Evolutionary conservation across 768 basidiomycete genomes (phyloP).

Genomic region (Tephrocybe sp.): DNA sequence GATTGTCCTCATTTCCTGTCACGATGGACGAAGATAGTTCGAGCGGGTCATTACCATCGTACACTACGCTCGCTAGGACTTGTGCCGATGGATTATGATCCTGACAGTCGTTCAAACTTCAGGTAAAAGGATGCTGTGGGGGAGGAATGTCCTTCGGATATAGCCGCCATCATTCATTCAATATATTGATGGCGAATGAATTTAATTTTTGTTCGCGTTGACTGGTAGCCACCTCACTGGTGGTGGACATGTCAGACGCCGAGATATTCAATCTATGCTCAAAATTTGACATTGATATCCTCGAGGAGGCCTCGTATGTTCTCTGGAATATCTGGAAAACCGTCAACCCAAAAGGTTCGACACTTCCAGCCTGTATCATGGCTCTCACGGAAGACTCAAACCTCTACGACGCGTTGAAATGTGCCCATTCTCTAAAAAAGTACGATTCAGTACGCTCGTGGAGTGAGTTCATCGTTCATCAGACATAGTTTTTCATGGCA

Average conservation of each 20-base stretch:
- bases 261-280: constrained; percentile 27
- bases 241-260: constrained; percentile 21
- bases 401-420: constrained; percentile 31
- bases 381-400: constrained; percentile 27
- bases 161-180: background rate
- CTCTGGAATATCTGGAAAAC: constrained; percentile 38
- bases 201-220: background rate
- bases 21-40: no score
- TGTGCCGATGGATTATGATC: no score
- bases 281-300: constrained; percentile 33
- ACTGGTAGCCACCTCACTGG: background rate
- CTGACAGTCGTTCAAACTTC: no score
- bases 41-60: no score
- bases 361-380: constrained; percentile 30
- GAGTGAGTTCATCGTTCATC: no score
- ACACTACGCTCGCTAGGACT: no score
- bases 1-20: no score
- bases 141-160: no score
- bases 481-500: no score
- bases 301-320: constrained; percentile 38
- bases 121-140: no score
- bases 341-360: constrained; percentile 24
- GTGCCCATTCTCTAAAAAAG: constrained; percentile 22
- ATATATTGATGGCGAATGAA: background rate
- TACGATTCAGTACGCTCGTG: constrained; percentile 28